Evolutionary conservation across 257 asterid species (phyloP).

Genomic region (Nicotiana undulata): DNA sequence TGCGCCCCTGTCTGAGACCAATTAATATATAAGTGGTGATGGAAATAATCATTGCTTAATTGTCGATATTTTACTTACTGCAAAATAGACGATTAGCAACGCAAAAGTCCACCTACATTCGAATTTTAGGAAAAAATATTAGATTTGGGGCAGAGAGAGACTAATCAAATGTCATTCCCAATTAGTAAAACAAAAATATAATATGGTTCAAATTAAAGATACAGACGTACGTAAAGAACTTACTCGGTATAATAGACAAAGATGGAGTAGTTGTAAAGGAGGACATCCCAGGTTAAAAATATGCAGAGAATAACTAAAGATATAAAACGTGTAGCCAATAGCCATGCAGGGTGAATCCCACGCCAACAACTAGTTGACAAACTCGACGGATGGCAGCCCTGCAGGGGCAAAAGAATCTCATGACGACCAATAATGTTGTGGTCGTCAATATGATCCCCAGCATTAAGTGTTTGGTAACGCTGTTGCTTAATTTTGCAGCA

Average conservation of each 20-base stretch:
- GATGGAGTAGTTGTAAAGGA: neutral
- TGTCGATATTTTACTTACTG: neutral
- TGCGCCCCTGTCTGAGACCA: too few relatives aligned
- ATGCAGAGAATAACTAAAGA: neutral
- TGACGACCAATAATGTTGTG: neutral
- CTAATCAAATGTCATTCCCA: neutral
- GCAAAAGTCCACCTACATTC: slow-evolving; percentile 18
- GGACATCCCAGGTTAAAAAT: slow-evolving; percentile 4
- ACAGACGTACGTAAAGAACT: neutral
- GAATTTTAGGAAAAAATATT: neutral
- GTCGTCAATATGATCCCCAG: neutral
- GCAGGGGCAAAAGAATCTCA: neutral
- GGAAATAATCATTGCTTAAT: neutral
- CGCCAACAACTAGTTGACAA: slow-evolving; percentile 1
- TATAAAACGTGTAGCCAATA: neutral
- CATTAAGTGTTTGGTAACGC: neutral
- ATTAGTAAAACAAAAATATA: neutral
- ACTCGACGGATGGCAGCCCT: too few relatives aligned
- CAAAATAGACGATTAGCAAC: slow-evolving; percentile 8
- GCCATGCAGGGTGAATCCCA: slow-evolving; percentile 7
- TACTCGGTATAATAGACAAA: slow-evolving; percentile 12
- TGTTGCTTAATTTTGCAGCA: neutral
- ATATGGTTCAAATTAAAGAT: neutral
- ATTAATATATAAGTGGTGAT: too few relatives aligned
- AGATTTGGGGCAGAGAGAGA: neutral